These are phyloP conservation scores for Ophiostoma australiae DNA, from an alignment of 2,329 filamentous ascomycete species.

Conservation along the genomic window DNA sequence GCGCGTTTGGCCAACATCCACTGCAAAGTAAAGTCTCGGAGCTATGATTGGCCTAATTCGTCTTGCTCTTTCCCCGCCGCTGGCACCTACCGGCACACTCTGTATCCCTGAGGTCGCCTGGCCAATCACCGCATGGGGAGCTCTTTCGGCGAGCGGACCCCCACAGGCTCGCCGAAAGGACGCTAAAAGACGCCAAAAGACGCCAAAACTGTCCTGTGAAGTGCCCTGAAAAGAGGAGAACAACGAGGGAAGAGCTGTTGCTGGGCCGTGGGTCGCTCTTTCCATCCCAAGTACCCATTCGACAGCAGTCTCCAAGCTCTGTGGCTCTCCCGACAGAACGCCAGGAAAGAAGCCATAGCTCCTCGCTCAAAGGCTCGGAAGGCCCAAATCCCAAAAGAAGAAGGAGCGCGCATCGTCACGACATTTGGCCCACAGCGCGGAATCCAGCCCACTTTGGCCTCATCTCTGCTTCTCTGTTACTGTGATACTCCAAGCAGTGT, in stretches of 20 bases:
- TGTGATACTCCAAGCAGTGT: neutral
- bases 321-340: neutral
- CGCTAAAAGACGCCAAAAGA: neutral
- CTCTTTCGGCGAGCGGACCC: neutral
- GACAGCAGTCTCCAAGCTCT: neutral
- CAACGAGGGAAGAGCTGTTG: neutral
- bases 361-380: neutral
- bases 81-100: neutral
- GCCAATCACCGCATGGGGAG: neutral
- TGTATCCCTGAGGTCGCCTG: neutral
- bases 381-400: neutral
- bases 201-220: neutral
- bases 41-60: neutral
- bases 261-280: constrained; percentile 1
- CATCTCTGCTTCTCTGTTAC: neutral
- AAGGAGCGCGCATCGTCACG: constrained; percentile 13
- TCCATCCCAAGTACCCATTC: neutral
- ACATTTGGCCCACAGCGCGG: constrained; percentile 1
- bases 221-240: neutral
- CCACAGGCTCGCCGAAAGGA: neutral
- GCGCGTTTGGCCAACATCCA: neutral
- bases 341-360: neutral
- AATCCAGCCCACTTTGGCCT: neutral
- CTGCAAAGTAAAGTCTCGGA: neutral
- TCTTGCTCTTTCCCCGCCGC: neutral